Evolutionary conservation across 495 filamentous ascomycete species (phyloP), one percentile per base, ranked within the genome.

Genomic region (Pyronema domesticum): DNA sequence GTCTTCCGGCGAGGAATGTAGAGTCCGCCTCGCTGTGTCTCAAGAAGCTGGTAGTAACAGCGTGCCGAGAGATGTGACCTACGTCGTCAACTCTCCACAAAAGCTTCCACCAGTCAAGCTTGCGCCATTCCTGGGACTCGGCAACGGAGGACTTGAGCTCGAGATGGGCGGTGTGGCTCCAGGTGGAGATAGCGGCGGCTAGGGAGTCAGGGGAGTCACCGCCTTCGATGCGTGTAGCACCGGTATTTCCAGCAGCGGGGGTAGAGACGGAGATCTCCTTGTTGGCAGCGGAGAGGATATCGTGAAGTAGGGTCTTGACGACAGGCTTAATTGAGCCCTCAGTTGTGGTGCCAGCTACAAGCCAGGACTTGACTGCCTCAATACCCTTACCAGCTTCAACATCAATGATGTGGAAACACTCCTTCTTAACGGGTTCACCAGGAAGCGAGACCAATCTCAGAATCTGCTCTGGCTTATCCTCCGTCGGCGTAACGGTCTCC

Each of bases 11-110:
- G 3, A 93, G 77, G 69, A 79, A 93, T 50, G 93, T 79, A 42
- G 84, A 70, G 51, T 75, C 76, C 54, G 78, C 80, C 63, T 95
- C 89, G 0, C 88, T 79, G 13, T 74, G 72, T 2, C 74, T 72
- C 3, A 98, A 75, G 68, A 88, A 95, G n/a, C 73, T 72, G 46
- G 72, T 74, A 37, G 77, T 73, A 3, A 95, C 67, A 51, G 95
- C 79, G 56, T 93, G 83, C 2, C 79, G 78, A 1, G 82, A 76
- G 46, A 91, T 78, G 74, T 85, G 81, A 33, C 75, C 73, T 39
- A 98, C 86, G 59, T 96, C 89, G 66, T 96, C 91, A 45, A 86
- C 85, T 10, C 83, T 80, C 86, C 87, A 95, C 62, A 94, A 81
- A 10, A 98, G 77, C 65, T 93, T 94, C 85, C 85, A 96, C 91